Conservation (phyloP, 2,329 filamentous ascomycete genomes). For the Apiospora phragmitis region DNA sequence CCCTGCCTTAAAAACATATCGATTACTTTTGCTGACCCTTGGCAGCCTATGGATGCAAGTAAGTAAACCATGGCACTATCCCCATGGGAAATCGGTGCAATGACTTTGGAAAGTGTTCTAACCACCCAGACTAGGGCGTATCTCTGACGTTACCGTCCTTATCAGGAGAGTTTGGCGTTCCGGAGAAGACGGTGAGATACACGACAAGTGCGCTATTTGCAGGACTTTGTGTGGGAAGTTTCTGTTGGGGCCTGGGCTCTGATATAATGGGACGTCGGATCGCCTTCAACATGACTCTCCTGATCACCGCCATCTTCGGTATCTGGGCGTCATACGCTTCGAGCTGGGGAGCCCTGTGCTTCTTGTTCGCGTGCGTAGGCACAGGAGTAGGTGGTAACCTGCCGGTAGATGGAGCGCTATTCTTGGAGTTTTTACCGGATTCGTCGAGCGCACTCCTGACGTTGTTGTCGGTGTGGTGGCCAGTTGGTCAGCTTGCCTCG, state of each 20-base stretch:
- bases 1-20: neutral
- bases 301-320: constrained; percentile 75
- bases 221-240: constrained; percentile 76
- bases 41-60: constrained; percentile 70
- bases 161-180: constrained; percentile 71
- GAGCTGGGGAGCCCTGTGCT: constrained; percentile 66
- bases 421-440: constrained; percentile 80
- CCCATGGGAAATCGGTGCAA: neutral
- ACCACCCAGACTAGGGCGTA: constrained; percentile 55
- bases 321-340: constrained; percentile 67
- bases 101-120: neutral
- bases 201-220: constrained; percentile 77
- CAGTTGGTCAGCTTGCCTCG: constrained; percentile 74
- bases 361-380: constrained; percentile 61
- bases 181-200: constrained; percentile 72
- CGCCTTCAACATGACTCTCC: constrained; percentile 79
- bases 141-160: constrained; percentile 75
- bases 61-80: constrained; percentile 33
- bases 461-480: constrained; percentile 85
- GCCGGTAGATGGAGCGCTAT: constrained; percentile 77
- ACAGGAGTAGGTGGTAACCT: constrained; percentile 75
- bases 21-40: constrained; percentile 14
- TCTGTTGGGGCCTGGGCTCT: constrained; percentile 77
- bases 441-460: constrained; percentile 74
- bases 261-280: constrained; percentile 77